phyloP scores from a whole-genome alignment of 495 filamentous ascomycete genomes.

The Neurospora sp. region DNA sequence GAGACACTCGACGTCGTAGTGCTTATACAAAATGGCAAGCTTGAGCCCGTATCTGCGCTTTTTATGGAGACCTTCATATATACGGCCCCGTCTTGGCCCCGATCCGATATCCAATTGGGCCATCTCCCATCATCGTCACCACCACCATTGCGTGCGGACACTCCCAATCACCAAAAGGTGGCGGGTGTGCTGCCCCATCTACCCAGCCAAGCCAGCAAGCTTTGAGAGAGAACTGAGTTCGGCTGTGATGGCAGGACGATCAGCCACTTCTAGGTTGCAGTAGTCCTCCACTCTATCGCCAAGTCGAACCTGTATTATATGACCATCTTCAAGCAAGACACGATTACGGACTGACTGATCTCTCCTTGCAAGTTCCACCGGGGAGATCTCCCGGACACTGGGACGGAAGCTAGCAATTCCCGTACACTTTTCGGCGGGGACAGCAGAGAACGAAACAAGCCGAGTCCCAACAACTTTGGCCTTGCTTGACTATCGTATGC shows the following conservation, averaged over 20 bases:
- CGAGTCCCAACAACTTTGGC: not conserved
- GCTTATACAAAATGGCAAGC: not conserved
- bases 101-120: not conserved
- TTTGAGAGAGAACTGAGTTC: not conserved
- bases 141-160: not conserved
- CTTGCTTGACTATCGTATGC: not conserved
- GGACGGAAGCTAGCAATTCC: not conserved
- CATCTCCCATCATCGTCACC: not conserved
- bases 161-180: not conserved
- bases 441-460: not conserved
- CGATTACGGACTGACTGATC: not conserved
- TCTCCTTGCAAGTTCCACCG: not conserved
- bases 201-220: not conserved
- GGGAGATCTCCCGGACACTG: not conserved
- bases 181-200: not conserved
- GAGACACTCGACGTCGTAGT: not conserved
- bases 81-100: not conserved
- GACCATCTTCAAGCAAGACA: not conserved
- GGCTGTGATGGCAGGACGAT: not conserved
- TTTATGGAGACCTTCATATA: not conserved
- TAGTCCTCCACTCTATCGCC: not conserved
- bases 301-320: not conserved
- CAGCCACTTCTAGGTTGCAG: not conserved
- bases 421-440: not conserved
- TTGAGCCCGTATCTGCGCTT: not conserved